Evolutionary conservation across 495 filamentous ascomycete species (phyloP), one percentile per base, ranked within the genome.

Genomic region (Neurospora sp.): DNA sequence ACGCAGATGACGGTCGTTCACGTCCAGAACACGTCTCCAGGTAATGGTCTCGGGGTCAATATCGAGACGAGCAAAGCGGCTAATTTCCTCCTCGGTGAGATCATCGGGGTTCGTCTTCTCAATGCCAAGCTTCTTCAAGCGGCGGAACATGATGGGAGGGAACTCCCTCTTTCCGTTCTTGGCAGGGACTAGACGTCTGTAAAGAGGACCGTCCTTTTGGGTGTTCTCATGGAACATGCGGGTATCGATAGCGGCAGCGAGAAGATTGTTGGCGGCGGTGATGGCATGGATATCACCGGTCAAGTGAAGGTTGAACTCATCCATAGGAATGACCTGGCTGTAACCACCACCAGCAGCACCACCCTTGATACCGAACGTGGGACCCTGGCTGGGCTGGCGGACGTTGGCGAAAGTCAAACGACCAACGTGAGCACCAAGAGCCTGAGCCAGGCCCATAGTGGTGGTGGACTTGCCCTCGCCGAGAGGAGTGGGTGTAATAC

Each of bases 321-420:
- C 96, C 96, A 99, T 99, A 70, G 96, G 96, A 76, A 99, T 98
- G 78, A 98, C 96, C 82, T 99, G 96, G 81, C 93, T 96, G 86
- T 97, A 99, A 18, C 96, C 96, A 75, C 96, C 96, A 78, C 96
- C 96, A 72, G 96, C 96, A 70, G 96, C 96, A 74, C 96, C 96
- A 61, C 96, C 96, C 84, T 99, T 99, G 86, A 99, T 98, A 78
- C 96, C 96, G 79, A 99, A 99, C 0, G 96, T 99, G 70, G 96
- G 96, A 10, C 96, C 96, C 85, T 98, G 96, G 78, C 93, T 96
- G 39, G 96, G 96, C 83, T 99, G 96, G 68, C 96, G 89, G 70
- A 99, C 96, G 77, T 99, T 99, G 81, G 96, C 95, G 78, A 99
- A 98, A 14, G 89, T 90, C 76, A 99, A 87, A 39, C 92, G 91